Conservation (phyloP, 768 basidiomycete genomes). For the Leccinum subgranulosum region DNA sequence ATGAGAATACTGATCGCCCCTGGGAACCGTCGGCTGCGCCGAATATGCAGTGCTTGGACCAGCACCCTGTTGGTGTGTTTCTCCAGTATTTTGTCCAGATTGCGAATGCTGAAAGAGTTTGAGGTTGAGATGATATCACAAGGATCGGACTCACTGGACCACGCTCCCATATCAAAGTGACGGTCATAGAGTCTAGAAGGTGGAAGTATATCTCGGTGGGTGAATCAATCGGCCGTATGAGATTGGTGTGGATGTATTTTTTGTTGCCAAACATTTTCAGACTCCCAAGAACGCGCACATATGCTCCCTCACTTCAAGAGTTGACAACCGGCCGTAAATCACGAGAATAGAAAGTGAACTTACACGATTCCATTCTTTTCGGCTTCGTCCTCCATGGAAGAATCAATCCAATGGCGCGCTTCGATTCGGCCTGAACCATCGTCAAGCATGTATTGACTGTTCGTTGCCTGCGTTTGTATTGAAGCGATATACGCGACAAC, state of each 20-base stretch:
- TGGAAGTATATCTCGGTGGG: conserved; percentile 82
- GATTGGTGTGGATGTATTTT: conserved; percentile 75
- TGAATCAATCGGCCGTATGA: conserved; percentile 68
- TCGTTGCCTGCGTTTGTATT: conserved; percentile 71
- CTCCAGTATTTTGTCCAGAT: conserved; percentile 25
- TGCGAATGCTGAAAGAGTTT: conserved; percentile 30
- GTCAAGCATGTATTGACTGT: conserved; percentile 74
- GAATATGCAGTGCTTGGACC: conserved; percentile 43
- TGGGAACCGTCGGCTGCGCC: conserved; percentile 29
- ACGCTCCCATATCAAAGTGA: conserved; percentile 61
- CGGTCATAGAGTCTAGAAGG: conserved; percentile 67
- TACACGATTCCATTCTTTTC: conserved; percentile 47
- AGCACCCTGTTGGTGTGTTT: conserved; percentile 7
- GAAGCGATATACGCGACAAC: conserved; percentile 72
- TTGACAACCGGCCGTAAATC: background rate
- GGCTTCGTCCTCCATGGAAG: conserved; percentile 52
- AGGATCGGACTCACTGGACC: conserved; percentile 52
- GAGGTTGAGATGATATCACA: background rate
- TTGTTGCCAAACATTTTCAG: conserved; percentile 82
- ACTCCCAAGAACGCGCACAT: conserved; percentile 77
- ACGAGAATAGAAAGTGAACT: conserved; percentile 15
- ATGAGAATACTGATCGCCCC: conserved; percentile 48
- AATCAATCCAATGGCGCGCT: conserved; percentile 81
- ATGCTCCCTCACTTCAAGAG: conserved; percentile 59
- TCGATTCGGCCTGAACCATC: conserved; percentile 84